phyloP scores from a whole-genome alignment of 2,329 filamentous ascomycete genomes.

The Hypocrella siamensis region DNA sequence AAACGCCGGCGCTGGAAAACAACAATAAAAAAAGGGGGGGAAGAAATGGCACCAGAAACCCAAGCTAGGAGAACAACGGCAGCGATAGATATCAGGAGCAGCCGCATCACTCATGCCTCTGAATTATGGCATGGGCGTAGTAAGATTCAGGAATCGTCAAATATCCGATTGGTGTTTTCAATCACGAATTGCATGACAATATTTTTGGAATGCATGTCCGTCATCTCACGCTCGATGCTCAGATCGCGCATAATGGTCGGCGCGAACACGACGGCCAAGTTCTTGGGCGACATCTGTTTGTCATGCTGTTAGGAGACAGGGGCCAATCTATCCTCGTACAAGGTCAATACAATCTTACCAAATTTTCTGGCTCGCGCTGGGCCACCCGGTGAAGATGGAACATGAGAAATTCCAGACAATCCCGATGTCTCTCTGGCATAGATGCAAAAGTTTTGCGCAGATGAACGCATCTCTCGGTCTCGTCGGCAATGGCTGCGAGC shows the following conservation, averaged over 20 bases:
- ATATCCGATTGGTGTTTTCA: constrained; percentile 75
- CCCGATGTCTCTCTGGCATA: constrained; percentile 70
- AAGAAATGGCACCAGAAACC: no score
- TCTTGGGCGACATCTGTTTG: constrained; percentile 94
- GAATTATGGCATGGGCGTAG: no score
- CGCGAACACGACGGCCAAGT: constrained; percentile 91
- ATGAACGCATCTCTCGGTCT: constrained; percentile 52
- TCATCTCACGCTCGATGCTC: constrained; percentile 86
- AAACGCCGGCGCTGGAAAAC: no score
- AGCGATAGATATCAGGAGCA: no score
- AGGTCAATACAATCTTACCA: constrained; percentile 35
- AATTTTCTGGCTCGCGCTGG: constrained; percentile 64
- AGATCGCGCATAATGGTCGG: constrained; percentile 92
- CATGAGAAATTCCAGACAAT: constrained; percentile 84
- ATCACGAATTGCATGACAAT: constrained; percentile 83
- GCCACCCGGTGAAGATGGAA: constrained; percentile 87
- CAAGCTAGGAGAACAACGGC: no score
- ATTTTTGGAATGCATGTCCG: constrained; percentile 88
- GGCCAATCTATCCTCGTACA: no score
- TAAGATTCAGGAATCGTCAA: constrained; percentile 30
- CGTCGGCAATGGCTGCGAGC: constrained; percentile 42
- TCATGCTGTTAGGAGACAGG: no score
- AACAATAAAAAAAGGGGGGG: no score
- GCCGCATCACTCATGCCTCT: no score
- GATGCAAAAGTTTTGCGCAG: constrained; percentile 60